These are phyloP conservation scores for Debaryomyces robertsiae DNA, from an alignment of 1,139 yeast genomes.

Conservation along the genomic window DNA sequence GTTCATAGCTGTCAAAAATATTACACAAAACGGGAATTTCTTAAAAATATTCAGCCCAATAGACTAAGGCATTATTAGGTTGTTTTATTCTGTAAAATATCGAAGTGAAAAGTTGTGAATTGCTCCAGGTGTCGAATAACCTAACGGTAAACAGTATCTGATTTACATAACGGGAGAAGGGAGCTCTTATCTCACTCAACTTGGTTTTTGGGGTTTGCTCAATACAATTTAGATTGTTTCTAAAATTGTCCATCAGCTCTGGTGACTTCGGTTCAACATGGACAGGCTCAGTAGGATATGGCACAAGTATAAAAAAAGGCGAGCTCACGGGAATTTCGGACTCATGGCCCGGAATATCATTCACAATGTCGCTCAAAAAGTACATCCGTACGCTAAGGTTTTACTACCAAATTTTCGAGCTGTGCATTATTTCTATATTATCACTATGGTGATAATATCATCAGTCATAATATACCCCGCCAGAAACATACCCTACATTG, in stretches of 20 bases:
- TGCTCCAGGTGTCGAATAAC: no score
- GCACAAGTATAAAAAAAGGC: constrained; percentile 10
- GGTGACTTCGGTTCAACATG: not conserved
- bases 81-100: no score
- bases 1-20: not conserved
- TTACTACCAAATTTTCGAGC: constrained; percentile 75
- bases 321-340: constrained; percentile 18
- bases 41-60: not conserved
- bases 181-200: no score
- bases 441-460: constrained; percentile 56
- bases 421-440: constrained; percentile 72
- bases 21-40: constrained; percentile 6
- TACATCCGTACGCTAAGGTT: constrained; percentile 50
- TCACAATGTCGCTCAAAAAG: constrained; percentile 23
- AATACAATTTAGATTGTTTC: no score
- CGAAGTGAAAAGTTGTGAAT: no score
- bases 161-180: no score
- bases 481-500: constrained; percentile 68
- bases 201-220: no score
- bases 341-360: constrained; percentile 27
- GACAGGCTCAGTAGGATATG: constrained; percentile 5
- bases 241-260: no score
- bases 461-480: constrained; percentile 78
- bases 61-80: no score
- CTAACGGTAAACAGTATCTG: no score